Evolutionary conservation across 371 early-diverging fungal genomes (phyloP).

Genomic region (Zopfochytrium polystomum): DNA sequence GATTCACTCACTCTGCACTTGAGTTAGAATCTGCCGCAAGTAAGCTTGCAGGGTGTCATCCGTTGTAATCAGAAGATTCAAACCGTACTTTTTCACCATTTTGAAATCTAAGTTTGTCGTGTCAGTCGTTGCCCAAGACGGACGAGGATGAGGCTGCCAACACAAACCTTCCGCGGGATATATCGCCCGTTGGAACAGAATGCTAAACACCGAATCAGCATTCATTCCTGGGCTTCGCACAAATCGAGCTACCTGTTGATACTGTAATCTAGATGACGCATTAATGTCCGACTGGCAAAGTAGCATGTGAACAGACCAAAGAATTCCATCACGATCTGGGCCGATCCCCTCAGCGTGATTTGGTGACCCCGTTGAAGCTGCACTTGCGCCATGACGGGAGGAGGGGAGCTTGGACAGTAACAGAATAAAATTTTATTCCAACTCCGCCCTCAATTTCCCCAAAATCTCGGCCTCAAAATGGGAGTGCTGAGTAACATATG

Average conservation of each 20-base stretch:
- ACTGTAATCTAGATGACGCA: too few relatives aligned
- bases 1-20: slow-evolving; percentile 74
- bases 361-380: slow-evolving; percentile 22
- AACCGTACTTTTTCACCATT: slow-evolving; percentile 73
- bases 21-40: slow-evolving; percentile 67
- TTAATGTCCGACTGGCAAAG: too few relatives aligned
- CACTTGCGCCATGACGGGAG: slow-evolving; percentile 15
- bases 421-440: too few relatives aligned
- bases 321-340: slow-evolving; percentile 76
- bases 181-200: slow-evolving; percentile 85
- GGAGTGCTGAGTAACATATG: too few relatives aligned
- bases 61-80: slow-evolving; percentile 59
- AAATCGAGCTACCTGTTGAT: slow-evolving; percentile 66
- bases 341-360: slow-evolving; percentile 76
- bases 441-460: too few relatives aligned
- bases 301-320: too few relatives aligned
- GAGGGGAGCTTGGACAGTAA: too few relatives aligned
- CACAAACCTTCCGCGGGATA: slow-evolving; percentile 67
- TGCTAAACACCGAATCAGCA: slow-evolving; percentile 43
- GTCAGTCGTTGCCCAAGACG: too few relatives aligned
- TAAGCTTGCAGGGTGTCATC: slow-evolving; percentile 72
- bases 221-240: too few relatives aligned
- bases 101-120: slow-evolving; percentile 62
- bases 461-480: too few relatives aligned
- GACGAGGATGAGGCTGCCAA: neutral